Conservation (phyloP, 2,329 filamentous ascomycete genomes). For the Eutypella sp. region DNA sequence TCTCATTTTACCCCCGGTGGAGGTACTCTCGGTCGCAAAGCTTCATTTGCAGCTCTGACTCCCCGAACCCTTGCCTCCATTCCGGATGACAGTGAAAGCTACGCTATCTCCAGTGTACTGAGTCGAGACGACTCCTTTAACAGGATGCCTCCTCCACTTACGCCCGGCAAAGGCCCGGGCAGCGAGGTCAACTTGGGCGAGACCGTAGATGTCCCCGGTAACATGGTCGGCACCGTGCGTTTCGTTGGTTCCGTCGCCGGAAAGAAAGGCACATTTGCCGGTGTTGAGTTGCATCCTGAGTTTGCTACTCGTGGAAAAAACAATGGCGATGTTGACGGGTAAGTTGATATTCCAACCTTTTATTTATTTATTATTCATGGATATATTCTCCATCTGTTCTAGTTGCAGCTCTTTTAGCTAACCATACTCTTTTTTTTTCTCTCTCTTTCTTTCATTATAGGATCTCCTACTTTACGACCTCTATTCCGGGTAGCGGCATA, state of each 20-base stretch:
- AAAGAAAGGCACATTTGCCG: slow-evolving; percentile 87
- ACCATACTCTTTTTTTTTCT: too few species aligned
- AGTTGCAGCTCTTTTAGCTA: slow-evolving; percentile 4
- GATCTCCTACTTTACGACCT: slow-evolving; percentile 75
- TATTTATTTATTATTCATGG: slow-evolving; percentile 4
- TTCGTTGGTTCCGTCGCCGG: slow-evolving; percentile 84
- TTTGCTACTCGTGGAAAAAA: slow-evolving; percentile 88
- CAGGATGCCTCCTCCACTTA: slow-evolving; percentile 47
- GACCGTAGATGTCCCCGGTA: slow-evolving; percentile 83
- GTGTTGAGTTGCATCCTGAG: slow-evolving; percentile 80
- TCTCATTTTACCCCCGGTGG: too few species aligned
- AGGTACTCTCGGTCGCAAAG: slow-evolving; percentile 59
- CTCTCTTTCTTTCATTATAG: slow-evolving; percentile 39
- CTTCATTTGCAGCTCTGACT: slow-evolving; percentile 66
- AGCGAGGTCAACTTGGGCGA: slow-evolving; percentile 70
- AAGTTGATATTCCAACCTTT: slow-evolving; percentile 27
- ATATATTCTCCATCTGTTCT: slow-evolving; percentile 1
- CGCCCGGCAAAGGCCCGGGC: slow-evolving; percentile 44
- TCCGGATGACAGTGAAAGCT: slow-evolving; percentile 61
- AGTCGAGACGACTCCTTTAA: slow-evolving; percentile 27
- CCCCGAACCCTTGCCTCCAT: slow-evolving; percentile 57
- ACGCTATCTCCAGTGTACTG: slow-evolving; percentile 54
- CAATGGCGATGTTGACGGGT: slow-evolving; percentile 93
- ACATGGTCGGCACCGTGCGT: slow-evolving; percentile 84
- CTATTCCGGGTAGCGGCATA: slow-evolving; percentile 76